Base-by-base conservation (phyloP, 306 rosid species). In the Vigna hirtella region DNA sequence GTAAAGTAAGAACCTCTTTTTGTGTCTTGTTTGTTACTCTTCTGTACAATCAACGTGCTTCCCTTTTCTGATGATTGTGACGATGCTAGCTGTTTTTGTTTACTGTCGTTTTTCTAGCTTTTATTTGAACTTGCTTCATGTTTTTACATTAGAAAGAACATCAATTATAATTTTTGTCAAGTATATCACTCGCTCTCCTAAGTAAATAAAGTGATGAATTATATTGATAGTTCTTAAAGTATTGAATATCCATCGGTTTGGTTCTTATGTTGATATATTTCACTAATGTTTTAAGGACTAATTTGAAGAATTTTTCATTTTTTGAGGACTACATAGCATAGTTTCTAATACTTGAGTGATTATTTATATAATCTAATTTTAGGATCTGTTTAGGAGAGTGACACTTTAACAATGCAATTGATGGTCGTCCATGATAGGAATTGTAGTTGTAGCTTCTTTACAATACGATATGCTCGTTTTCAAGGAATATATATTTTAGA, bases 1-100 rank as follows among this genome's bases (percentile, higher is more conserved):
- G 97, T 87, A 0, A 94, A 94, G 98, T 94, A 77, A 91, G 98
- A 81, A 15, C 17, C 34, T 30, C 32, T 32, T 7, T 20, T 0
- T 71, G 3, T 32, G 6, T 17, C 24, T 28, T 48, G 57, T 14
- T 49, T 49, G n/a, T 49, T 49, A 49, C 53, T 49, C 15, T 45
- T 45, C 16, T 43, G 11, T 11, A 45, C 17, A 49, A 14, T 49
- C 17, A 49, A 15, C 14, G 52, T 48, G 53, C 17, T 4, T 14
- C 17, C n/a, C 15, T 14, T 49, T 13, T 49, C 6, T 13, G 53
- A 45, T 13, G 50, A 45, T 45, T 45, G 5, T 49, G 53, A 4
- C 1, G 53, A 13, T 16, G 20, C 55, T 50, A 50, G 20, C 7
- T n/a, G 16, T 15, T 50, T 50, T 16, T 50, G 9, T 50, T 16